These are phyloP conservation scores for Xylaria acuta DNA, from an alignment of 495 filamentous ascomycete genomes.

Conservation along the genomic window DNA sequence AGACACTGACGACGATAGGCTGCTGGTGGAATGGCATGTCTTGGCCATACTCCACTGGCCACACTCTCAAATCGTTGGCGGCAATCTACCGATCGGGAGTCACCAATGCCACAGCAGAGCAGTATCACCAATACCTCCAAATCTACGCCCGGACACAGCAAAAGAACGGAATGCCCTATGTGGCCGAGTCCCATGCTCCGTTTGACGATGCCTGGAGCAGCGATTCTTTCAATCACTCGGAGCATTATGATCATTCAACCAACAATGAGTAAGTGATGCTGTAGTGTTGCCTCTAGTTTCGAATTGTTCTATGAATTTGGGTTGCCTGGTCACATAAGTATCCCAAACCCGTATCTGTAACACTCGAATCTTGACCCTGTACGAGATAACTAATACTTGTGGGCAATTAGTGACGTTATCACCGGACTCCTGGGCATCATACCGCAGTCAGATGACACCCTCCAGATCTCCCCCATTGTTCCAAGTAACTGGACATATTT, in stretches of 20 bases:
- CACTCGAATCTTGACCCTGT: background rate
- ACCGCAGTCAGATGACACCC: slow-evolving; percentile 42
- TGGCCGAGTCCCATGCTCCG: slow-evolving; percentile 55
- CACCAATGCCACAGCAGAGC: slow-evolving; percentile 43
- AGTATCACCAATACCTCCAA: slow-evolving; percentile 45
- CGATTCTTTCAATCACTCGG: slow-evolving; percentile 49
- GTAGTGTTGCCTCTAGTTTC: background rate
- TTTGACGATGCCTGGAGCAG: slow-evolving; percentile 47
- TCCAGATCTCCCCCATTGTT: slow-evolving; percentile 49
- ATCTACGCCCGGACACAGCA: slow-evolving; percentile 51
- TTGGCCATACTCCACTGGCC: slow-evolving; percentile 53
- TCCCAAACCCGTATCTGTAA: background rate
- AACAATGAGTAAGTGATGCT: slow-evolving; percentile 43
- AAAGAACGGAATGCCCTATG: slow-evolving; percentile 51
- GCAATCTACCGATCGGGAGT: slow-evolving; percentile 42
- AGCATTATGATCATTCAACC: slow-evolving; percentile 56
- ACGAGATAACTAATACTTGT: background rate
- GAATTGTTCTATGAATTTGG: background rate
- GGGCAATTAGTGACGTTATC: slow-evolving; percentile 45
- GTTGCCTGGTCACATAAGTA: background rate
- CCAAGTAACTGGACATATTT: slow-evolving; percentile 53
- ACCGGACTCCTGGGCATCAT: slow-evolving; percentile 53
- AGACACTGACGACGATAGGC: slow-evolving; percentile 26
- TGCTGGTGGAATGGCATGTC: slow-evolving; percentile 56
- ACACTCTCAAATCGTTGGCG: slow-evolving; percentile 44